Conservation (phyloP, 495 filamentous ascomycete species). For the Apodospora peruviana region DNA sequence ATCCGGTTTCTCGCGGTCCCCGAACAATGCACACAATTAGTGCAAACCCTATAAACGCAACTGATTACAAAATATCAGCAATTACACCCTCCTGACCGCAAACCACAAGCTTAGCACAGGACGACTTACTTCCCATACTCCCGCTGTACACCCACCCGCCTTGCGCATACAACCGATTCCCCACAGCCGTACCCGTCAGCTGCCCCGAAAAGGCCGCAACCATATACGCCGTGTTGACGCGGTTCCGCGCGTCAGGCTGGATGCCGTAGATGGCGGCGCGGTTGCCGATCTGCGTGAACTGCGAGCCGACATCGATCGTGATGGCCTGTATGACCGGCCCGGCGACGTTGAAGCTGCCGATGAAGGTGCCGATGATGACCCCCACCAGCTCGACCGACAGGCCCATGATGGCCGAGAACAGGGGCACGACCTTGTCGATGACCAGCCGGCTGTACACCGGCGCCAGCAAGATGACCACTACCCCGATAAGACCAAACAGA, state of each 20-base stretch:
- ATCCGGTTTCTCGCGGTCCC: slow-evolving; percentile 64
- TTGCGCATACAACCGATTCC: slow-evolving; percentile 62
- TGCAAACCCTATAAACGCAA: slow-evolving; percentile 59
- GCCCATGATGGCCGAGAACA: slow-evolving; percentile 62
- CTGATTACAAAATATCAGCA: slow-evolving; percentile 6
- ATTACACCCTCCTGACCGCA: not conserved
- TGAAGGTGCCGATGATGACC: slow-evolving; percentile 64
- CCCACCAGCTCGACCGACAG: slow-evolving; percentile 53
- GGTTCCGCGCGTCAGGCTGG: slow-evolving; percentile 64
- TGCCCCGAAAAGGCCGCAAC: slow-evolving; percentile 68
- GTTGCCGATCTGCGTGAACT: slow-evolving; percentile 73
- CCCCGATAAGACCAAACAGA: slow-evolving; percentile 72
- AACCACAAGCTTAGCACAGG: not conserved
- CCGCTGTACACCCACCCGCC: slow-evolving; percentile 68
- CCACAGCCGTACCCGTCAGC: slow-evolving; percentile 67
- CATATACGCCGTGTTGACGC: slow-evolving; percentile 84
- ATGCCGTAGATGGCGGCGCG: slow-evolving; percentile 65
- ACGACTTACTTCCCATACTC: slow-evolving; percentile 47
- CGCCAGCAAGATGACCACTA: slow-evolving; percentile 58
- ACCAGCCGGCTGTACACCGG: slow-evolving; percentile 66
- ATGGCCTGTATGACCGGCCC: slow-evolving; percentile 74
- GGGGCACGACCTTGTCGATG: slow-evolving; percentile 62
- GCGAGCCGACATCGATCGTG: slow-evolving; percentile 65
- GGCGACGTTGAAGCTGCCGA: slow-evolving; percentile 57
- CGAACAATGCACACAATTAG: slow-evolving; percentile 52